Base-by-base conservation (phyloP, 2,329 filamentous ascomycete species). In the Diatrype stigma region DNA sequence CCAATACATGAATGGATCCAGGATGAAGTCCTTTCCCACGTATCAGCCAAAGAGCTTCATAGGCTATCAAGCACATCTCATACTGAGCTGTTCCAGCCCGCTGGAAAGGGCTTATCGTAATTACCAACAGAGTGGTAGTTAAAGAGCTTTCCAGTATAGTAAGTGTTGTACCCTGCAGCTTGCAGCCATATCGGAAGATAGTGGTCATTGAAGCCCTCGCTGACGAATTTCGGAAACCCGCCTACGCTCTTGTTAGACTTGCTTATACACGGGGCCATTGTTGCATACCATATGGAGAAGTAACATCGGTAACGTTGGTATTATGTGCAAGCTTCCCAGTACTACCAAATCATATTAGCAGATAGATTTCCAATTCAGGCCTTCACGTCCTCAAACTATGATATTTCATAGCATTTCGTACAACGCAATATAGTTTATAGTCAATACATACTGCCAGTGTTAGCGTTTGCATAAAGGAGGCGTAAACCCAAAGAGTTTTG, bases 141-240 rank as follows among this genome's bases (percentile, higher is more conserved):
- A 69, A 86, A 85, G 4, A 89, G 71, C 62, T 90, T 90, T n/a
- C 84, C 87, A 0, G 80, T 81, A 59, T 89, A 90, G 60, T 87
- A 89, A 0, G 86, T 89, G 56, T 81, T 80, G 62, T 89, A 89
- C 0, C 85, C 85, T 0, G 79, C 80, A 3, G 78, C 65, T 56
- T 88, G 83, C n/a, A 90, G 67, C 85, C 86, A 90, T 0, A 89
- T 64, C 0, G 86, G 86, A 0, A 90, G 74, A 53, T 86, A 89
- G 34, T 85, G 78, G 1, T 84, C 76, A 51, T 89, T 87, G 53
- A 82, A 75, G 0, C 86, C 85, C 48, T 86, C 74, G 3, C 71
- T 70, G 14, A 89, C 69, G 50, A 89, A 86, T 59, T 88, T 87
- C 1, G 81, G 80, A 58, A 84, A 90, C 3, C 80, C 80, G 19